Percentiles rank a stretch among this genome's conserved stretches.
Evolutionary conservation across 129 eudicot species (phyloP).

Genomic region (Escallonia rubra): DNA sequence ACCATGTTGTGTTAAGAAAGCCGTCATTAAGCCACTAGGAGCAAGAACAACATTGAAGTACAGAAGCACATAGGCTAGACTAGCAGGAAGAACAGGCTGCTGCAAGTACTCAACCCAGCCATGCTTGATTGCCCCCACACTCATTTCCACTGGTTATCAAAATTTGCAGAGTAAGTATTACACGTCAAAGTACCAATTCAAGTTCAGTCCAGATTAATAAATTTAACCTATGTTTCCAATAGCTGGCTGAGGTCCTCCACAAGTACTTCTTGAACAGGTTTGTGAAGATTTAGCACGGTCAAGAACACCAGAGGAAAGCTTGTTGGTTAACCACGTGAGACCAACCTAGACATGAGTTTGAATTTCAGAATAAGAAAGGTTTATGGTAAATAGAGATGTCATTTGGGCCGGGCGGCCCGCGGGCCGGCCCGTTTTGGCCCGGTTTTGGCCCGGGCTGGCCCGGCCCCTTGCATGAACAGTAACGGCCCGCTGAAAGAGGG

Average conservation of each 20-base stretch:
- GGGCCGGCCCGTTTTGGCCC: too few relatives aligned
- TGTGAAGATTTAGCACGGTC: slow-evolving; percentile 65
- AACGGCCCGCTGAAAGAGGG: too few relatives aligned
- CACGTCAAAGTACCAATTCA: neutral
- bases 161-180: slow-evolving; percentile 5
- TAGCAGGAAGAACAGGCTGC: slow-evolving; percentile 99
- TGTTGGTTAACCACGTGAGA: slow-evolving; percentile 90
- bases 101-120: slow-evolving; percentile 92
- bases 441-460: too few relatives aligned
- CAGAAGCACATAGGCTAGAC: slow-evolving; percentile 95
- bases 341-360: slow-evolving; percentile 39
- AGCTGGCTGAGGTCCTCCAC: slow-evolving; percentile 24
- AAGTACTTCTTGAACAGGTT: slow-evolving; percentile 43
- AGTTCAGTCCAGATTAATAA: neutral
- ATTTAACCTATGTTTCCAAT: slow-evolving; percentile 50
- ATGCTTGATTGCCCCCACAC: slow-evolving; percentile 66
- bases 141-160: slow-evolving; percentile 41
- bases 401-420: too few relatives aligned
- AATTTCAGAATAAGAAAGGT: slow-evolving; percentile 11
- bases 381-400: too few relatives aligned
- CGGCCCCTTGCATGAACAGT: too few relatives aligned
- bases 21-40: slow-evolving; percentile 97
- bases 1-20: slow-evolving; percentile 94
- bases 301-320: slow-evolving; percentile 89
- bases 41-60: slow-evolving; percentile 86